phyloP scores from a whole-genome alignment of 139 green algal genomes.

The Edaphochlamys debaryana region DNA sequence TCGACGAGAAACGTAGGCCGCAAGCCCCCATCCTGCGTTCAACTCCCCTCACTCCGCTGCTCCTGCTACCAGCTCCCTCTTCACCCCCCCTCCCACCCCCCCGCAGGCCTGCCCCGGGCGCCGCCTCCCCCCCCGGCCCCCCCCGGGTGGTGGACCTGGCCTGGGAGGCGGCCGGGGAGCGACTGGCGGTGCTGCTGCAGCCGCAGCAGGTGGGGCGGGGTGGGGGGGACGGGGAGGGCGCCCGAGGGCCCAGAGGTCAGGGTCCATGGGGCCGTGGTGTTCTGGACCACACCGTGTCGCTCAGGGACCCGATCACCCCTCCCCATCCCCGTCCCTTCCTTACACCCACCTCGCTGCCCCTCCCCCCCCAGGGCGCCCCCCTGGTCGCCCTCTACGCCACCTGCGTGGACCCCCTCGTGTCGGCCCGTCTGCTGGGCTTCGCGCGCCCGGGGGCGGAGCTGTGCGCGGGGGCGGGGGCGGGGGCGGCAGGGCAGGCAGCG shows the following conservation, averaged over 20 bases:
- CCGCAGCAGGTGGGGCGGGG: not conserved
- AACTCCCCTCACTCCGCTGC: too few relatives aligned
- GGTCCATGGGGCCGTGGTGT: not conserved
- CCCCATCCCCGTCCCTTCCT: not conserved
- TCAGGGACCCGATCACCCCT: too few relatives aligned
- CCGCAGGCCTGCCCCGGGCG: too few relatives aligned
- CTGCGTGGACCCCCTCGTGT: conserved; percentile 45
- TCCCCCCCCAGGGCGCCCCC: not conserved
- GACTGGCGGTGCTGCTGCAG: conserved; percentile 47
- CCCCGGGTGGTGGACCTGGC: conserved; percentile 35
- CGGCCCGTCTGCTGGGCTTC: conserved; percentile 49
- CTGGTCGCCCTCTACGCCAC: conserved; percentile 54
- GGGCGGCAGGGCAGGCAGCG: not conserved
- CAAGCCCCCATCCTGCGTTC: too few relatives aligned
- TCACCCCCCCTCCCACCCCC: too few relatives aligned
- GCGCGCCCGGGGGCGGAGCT: conserved; percentile 18
- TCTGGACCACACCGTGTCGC: too few relatives aligned
- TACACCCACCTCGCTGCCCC: not conserved
- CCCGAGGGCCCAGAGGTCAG: not conserved
- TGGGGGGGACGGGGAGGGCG: not conserved
- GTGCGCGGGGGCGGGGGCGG: not conserved
- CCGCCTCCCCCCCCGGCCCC: not conserved
- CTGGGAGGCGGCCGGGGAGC: conserved; percentile 51
- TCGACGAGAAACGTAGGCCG: too few relatives aligned
- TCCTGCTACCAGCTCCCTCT: too few relatives aligned